Evolutionary conservation across 2,329 filamentous ascomycete species (phyloP).

Genomic region (Ramularia collo-cygni): DNA sequence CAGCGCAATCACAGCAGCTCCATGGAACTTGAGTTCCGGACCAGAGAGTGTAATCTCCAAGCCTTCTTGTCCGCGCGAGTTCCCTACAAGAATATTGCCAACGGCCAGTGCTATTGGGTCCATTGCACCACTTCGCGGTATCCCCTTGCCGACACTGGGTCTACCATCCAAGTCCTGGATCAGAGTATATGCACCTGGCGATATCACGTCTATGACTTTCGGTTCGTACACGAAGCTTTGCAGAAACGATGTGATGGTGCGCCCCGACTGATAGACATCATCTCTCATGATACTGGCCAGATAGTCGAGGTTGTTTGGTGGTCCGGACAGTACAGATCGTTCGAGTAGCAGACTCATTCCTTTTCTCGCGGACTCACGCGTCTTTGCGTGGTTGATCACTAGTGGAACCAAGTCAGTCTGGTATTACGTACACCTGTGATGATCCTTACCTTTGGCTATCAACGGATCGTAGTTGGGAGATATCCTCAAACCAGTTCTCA

Average conservation of each 20-base stretch:
- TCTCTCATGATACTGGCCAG: conserved; percentile 45
- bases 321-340: conserved; percentile 45
- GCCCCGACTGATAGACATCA: conserved; percentile 41
- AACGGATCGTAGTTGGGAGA: conserved; percentile 49
- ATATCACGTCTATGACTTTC: conserved; percentile 50
- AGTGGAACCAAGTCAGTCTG: conserved; percentile 29
- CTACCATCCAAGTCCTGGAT: conserved; percentile 55
- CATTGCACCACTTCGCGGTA: conserved; percentile 56
- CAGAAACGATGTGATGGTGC: conserved; percentile 53
- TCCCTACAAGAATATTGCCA: conserved; percentile 55
- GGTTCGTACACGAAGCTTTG: conserved; percentile 44
- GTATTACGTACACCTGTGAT: conserved; percentile 30
- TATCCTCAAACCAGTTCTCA: conserved; percentile 50
- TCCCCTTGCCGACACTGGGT: conserved; percentile 50
- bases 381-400: conserved; percentile 48
- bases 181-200: conserved; percentile 50
- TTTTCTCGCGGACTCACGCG: conserved; percentile 37
- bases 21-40: conserved; percentile 51
- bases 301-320: conserved; percentile 53
- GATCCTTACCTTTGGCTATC: conserved; percentile 12
- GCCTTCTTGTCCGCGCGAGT: conserved; percentile 44
- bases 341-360: conserved; percentile 40
- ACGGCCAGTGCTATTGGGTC: conserved; percentile 52
- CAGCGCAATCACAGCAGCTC: conserved; percentile 49
- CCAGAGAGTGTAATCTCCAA: conserved; percentile 57